Evolutionary conservation across 225 moss, liverwort and hornwort genomes (phyloP).

Genomic region (Marchantia paleacea): DNA sequence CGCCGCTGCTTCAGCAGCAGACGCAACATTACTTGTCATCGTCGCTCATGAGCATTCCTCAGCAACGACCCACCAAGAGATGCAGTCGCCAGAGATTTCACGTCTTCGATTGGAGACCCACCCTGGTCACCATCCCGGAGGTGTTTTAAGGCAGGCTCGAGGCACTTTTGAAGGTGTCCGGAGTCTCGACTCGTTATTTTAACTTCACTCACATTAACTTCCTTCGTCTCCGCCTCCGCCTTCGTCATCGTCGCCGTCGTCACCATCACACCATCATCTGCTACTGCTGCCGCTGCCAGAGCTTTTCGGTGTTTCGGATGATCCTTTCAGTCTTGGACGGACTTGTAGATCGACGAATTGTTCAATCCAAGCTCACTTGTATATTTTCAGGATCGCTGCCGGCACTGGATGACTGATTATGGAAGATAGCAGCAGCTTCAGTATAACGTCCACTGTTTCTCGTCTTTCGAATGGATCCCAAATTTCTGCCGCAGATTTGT

Average conservation of each 20-base stretch:
- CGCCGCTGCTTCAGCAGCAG: background rate
- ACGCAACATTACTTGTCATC: background rate
- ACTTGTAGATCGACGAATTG: background rate
- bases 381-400: constrained; percentile 9
- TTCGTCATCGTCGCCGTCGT: background rate
- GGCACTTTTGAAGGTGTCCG: background rate
- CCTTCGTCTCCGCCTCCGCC: too few species aligned
- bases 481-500: background rate
- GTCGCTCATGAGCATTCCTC: constrained; percentile 28
- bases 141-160: constrained; percentile 16
- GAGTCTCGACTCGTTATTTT: background rate
- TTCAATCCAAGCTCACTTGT: constrained; percentile 13
- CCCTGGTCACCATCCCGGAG: constrained; percentile 43
- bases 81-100: constrained; percentile 39
- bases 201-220: background rate
- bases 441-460: background rate
- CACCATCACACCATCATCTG: background rate
- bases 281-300: constrained; percentile 13
- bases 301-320: background rate
- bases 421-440: background rate
- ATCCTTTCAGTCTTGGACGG: constrained; percentile 9
- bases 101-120: constrained; percentile 39
- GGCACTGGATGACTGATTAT: background rate
- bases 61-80: constrained; percentile 25
- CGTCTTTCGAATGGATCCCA: background rate